Base-by-base conservation (phyloP, 2,329 filamentous ascomycete genomes). In the Calonectria pteridis region DNA sequence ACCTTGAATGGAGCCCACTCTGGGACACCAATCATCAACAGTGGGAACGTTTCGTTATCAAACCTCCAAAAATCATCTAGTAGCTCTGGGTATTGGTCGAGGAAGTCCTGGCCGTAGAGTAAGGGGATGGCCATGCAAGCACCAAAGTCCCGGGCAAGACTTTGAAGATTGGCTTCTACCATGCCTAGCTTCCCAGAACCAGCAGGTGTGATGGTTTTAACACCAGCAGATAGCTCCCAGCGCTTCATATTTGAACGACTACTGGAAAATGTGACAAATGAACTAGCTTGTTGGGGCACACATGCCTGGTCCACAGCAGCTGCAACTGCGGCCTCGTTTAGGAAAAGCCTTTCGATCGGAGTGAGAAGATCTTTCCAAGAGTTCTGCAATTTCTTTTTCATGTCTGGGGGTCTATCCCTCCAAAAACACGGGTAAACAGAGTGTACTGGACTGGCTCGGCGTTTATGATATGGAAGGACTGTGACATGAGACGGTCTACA, bases 21-120 rank as follows among this genome's bases (percentile, higher is more conserved):
- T 1, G 78, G 78, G 18, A 80, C 46, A 0, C 77, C 78, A 11
- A 79, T 65, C 68, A 78, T 72, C 4, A 79, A 69, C 2, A 79
- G 43, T 11, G 72, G 67, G 14, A 80, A 80, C 2, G 76, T 16
- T 1, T 79, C 71, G 33, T 78, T 79, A n/a, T 80, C 78, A 14
- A 80, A 80, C 6, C 66, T 70, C 75, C 77, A 80, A 20, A 80
- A 74, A 23, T 80, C 78, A 14, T 77, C 70, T 0, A 80, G 69
- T 0, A 80, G 31, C 1, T 18, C 11, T 2, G 73, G 74, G 16
- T 77, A 69, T 4, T 73, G 66, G 9, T 78, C 70, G 0, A 80
- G 64, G 2, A 80, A 43, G 29, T 80, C 76, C 18, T 79, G 67
- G 5, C 78, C 78, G 31, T 79, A 80, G 11, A 80, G 68, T 0